phyloP scores from a whole-genome alignment of 768 basidiomycete species.

The Russula vinacea region DNA sequence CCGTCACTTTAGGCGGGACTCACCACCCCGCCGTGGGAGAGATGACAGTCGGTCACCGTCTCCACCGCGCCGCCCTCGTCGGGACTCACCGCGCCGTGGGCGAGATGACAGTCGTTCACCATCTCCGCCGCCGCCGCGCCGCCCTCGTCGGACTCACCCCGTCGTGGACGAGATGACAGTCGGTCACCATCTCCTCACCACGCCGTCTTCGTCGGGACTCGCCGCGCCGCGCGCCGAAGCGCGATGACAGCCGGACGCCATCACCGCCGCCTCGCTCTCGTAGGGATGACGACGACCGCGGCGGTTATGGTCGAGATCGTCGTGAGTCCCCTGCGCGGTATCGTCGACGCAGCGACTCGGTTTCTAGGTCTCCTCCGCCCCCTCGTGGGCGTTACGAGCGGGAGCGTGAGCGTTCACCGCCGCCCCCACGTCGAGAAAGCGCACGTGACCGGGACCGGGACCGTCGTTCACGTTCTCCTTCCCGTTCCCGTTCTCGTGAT shows the following conservation, averaged over 20 bases:
- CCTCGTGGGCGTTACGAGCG: constrained; percentile 21
- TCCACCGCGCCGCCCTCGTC: constrained; percentile 29
- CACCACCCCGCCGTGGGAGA: constrained; percentile 30
- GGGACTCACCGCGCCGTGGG: constrained; percentile 23
- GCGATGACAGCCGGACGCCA: neutral
- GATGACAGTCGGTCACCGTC: constrained; percentile 29
- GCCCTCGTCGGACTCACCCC: constrained; percentile 27
- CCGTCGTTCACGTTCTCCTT: neutral
- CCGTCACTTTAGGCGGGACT: constrained; percentile 30
- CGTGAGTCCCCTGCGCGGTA: constrained; percentile 16
- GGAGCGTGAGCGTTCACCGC: constrained; percentile 12
- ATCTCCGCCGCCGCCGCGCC: constrained; percentile 25
- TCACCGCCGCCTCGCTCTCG: constrained; percentile 30
- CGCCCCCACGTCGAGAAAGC: constrained; percentile 14
- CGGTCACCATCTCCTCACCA: constrained; percentile 8
- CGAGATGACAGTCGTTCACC: constrained; percentile 25
- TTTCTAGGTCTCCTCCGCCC: constrained; percentile 22
- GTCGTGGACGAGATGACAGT: constrained; percentile 24
- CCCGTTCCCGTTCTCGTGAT: neutral
- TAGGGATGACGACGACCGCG: constrained; percentile 20
- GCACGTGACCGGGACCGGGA: constrained; percentile 9
- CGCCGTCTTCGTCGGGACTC: too few relatives aligned
- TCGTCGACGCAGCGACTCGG: constrained; percentile 24
- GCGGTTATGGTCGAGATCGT: constrained; percentile 13
- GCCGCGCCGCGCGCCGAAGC: too few relatives aligned